Base-by-base conservation (phyloP, 768 basidiomycete species). In the Lentinula boryana region DNA sequence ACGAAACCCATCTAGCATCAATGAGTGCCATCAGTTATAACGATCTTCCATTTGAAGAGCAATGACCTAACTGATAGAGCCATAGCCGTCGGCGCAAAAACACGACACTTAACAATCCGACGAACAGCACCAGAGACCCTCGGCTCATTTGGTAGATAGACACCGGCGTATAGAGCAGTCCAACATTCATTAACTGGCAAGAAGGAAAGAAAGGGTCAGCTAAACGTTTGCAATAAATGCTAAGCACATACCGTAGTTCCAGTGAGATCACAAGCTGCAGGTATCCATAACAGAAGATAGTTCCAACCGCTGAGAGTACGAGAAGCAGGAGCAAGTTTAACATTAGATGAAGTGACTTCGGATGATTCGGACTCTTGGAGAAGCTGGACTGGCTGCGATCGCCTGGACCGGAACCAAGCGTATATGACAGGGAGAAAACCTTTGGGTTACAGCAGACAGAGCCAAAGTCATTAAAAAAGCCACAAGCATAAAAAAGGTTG, bases 121-220 rank as follows among this genome's bases (percentile, higher is more conserved):
- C 96, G 74, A 95, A 98, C 58, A 96, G 82, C 52, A 97, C 93
- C 60, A 97, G 85, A 46, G 93, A 89, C 55, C 95, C 95, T 61
- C 90, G 86, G 63, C 88, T 93, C 95, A 97, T 96, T 74, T 97
- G 96, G 78, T 93, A 98, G 67, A 98, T 93, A 46, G 92, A 95
- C 58, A 99, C 97, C 32, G 96, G 96, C 1, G 95, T 95, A 73
- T 95, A 93, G 40, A 99, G 82, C 51, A 99, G 82, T 58, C 97
- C 97, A 65, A 96, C 80, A 70, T 97, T 97, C 97, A 98, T 98
- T 65, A 97, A 69, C 82, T 84, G 41, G 23, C 41, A 58, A 61
- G 38, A 46, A 62, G 58, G 51, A 40, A n/a, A 35, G 53, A 43
- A 8, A 13, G 5, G 9, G 41, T 48, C 43, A 58, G 33, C 7